A percentile compares a stretch with the other conserved stretches of the same genome.
These are phyloP conservation scores for Fraxinus greggii DNA, from an alignment of 305 asterid species.

Conservation along the genomic window DNA sequence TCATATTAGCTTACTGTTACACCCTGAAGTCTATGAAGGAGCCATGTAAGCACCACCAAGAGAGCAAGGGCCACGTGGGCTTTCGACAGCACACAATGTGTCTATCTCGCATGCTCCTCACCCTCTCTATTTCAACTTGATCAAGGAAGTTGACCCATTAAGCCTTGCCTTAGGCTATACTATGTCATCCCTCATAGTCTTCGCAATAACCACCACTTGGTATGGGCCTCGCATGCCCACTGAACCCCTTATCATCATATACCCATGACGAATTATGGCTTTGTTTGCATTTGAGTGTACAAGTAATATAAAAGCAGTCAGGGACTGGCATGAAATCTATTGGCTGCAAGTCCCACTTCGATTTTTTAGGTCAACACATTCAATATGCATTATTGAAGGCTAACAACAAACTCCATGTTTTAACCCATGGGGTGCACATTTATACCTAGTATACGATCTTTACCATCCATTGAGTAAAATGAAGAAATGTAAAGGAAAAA, in stretches of 20 bases:
- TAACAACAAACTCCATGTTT: background rate
- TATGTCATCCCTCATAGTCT: background rate
- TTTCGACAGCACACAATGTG: background rate
- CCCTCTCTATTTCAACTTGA: background rate
- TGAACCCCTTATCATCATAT: background rate
- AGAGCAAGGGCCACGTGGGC: background rate
- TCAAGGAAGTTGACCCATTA: background rate
- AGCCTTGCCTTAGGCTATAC: background rate
- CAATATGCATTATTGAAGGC: background rate
- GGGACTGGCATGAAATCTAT: background rate
- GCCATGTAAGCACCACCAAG: background rate
- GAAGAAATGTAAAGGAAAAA: background rate
- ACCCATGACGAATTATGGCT: background rate
- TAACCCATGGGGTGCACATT: background rate
- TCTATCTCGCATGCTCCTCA: background rate
- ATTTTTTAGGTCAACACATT: background rate
- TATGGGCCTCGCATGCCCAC: background rate
- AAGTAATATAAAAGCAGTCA: background rate
- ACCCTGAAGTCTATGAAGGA: background rate
- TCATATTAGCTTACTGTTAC: background rate
- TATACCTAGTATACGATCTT: background rate
- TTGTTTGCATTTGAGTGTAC: background rate
- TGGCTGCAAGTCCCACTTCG: background rate
- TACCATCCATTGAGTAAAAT: background rate
- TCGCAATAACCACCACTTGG: background rate